Evolutionary conservation across 441 rosid species (phyloP).

Genomic region (Biscutella laevigata): DNA sequence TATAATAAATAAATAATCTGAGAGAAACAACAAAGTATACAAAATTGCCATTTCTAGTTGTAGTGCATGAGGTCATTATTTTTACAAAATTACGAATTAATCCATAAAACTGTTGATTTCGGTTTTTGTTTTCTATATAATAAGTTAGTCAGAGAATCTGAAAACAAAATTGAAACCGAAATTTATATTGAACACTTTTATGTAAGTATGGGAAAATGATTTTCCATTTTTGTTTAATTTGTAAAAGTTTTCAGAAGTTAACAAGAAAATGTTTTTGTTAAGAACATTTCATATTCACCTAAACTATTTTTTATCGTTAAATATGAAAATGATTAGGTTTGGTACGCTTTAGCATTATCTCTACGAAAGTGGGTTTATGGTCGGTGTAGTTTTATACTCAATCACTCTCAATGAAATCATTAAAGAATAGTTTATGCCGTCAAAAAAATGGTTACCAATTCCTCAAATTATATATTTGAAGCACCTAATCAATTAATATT

Average conservation of each 20-base stretch:
- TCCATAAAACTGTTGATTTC: neutral
- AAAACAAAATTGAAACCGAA: neutral
- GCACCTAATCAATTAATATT: neutral
- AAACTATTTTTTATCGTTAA: neutral
- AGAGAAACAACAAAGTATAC: too few relatives aligned
- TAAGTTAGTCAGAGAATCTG: too few relatives aligned
- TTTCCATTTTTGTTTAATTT: neutral
- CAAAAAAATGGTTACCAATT: neutral
- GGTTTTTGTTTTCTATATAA: neutral
- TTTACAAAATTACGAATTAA: too few relatives aligned
- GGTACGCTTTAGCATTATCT: neutral
- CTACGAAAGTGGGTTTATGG: conserved; percentile 13
- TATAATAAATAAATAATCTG: too few relatives aligned
- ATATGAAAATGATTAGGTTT: conserved; percentile 20
- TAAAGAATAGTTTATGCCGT: neutral
- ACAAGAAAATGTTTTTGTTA: neutral
- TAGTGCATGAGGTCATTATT: too few relatives aligned
- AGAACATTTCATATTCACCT: neutral
- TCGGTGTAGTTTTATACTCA: conserved; percentile 18
- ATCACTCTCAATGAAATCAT: neutral
- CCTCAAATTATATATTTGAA: neutral
- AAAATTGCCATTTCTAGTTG: too few relatives aligned
- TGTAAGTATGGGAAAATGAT: neutral
- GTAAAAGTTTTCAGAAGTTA: neutral
- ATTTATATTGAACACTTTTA: neutral